Conservation (phyloP, 2,329 filamentous ascomycete genomes). For the Xylaria sp. region DNA sequence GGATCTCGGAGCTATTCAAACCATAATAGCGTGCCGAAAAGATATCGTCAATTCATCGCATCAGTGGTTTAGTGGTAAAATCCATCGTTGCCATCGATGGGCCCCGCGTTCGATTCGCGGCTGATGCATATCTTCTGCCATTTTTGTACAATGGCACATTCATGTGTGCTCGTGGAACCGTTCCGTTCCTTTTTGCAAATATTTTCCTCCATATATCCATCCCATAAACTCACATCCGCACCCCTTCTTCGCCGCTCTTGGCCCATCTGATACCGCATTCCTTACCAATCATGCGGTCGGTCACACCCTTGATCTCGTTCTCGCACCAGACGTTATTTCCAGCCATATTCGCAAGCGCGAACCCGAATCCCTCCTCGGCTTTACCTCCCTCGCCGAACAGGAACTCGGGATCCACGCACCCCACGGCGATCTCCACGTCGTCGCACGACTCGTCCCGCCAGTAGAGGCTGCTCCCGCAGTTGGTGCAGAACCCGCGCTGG, state of each 20-base stretch:
- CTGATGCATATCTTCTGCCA: slow-evolving; percentile 36
- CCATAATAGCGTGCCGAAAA: not conserved
- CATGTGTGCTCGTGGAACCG: too few relatives aligned
- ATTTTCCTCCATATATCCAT: too few relatives aligned
- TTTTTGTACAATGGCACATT: too few relatives aligned
- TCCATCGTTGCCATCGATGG: slow-evolving; percentile 57
- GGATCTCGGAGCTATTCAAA: too few relatives aligned
- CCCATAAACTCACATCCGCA: slow-evolving; percentile 10
- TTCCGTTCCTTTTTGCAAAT: too few relatives aligned
- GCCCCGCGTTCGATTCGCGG: slow-evolving; percentile 52
- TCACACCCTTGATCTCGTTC: slow-evolving; percentile 53
- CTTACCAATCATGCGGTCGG: slow-evolving; percentile 43
- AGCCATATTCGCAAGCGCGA: slow-evolving; percentile 42
- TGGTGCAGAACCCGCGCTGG: slow-evolving; percentile 51
- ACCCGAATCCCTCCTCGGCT: slow-evolving; percentile 40
- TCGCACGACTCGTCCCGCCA: slow-evolving; percentile 42
- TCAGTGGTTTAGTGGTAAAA: slow-evolving; percentile 57
- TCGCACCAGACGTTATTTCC: slow-evolving; percentile 45
- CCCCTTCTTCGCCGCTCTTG: slow-evolving; percentile 9
- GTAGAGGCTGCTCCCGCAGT: slow-evolving; percentile 54
- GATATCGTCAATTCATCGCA: slow-evolving; percentile 17
- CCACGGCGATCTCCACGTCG: slow-evolving; percentile 43
- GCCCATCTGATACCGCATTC: slow-evolving; percentile 17
- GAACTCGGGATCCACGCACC: slow-evolving; percentile 49
- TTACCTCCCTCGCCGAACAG: slow-evolving; percentile 38